Conservation (phyloP, 148 eudicot species). For the Camellia lanceoleosa region DNA sequence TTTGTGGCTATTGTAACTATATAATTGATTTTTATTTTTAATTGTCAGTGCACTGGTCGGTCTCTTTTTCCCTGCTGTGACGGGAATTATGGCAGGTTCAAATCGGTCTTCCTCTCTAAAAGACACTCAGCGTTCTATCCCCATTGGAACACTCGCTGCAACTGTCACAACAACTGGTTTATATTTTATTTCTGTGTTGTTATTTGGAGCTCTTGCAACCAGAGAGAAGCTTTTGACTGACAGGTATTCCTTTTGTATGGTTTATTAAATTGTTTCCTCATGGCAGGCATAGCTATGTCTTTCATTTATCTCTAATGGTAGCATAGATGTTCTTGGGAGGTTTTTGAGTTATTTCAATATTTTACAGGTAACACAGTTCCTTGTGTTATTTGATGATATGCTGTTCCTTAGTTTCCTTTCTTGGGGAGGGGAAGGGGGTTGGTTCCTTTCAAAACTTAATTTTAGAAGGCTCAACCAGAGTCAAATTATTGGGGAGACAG, state of each 20-base stretch:
- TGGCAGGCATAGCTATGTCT: not conserved
- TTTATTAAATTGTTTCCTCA: not conserved
- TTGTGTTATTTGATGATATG: not conserved
- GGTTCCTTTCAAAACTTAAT: not conserved
- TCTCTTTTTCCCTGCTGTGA: constrained; percentile 98
- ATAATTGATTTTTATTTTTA: constrained; percentile 8
- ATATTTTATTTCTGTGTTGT: constrained; percentile 68
- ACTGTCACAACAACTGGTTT: constrained; percentile 68
- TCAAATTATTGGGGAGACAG: not conserved
- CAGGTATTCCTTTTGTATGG: constrained; percentile 50
- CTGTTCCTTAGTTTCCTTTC: not conserved
- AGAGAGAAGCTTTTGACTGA: constrained; percentile 91
- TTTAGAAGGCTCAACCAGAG: not conserved
- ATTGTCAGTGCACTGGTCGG: constrained; percentile 93
- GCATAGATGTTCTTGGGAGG: not conserved
- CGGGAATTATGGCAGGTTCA: constrained; percentile 99
- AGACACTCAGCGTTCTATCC: constrained; percentile 95
- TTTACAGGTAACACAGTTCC: not conserved
- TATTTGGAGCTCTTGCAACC: constrained; percentile 92
- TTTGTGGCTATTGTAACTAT: constrained; percentile 15
- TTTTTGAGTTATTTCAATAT: not conserved
- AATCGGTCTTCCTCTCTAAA: constrained; percentile 91
- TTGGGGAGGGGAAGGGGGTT: not conserved
- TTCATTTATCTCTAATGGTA: constrained; percentile 7
- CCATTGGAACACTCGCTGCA: constrained; percentile 94